phyloP scores from a whole-genome alignment of 1,284 basidiomycete genomes.

The Ustilago curta region DNA sequence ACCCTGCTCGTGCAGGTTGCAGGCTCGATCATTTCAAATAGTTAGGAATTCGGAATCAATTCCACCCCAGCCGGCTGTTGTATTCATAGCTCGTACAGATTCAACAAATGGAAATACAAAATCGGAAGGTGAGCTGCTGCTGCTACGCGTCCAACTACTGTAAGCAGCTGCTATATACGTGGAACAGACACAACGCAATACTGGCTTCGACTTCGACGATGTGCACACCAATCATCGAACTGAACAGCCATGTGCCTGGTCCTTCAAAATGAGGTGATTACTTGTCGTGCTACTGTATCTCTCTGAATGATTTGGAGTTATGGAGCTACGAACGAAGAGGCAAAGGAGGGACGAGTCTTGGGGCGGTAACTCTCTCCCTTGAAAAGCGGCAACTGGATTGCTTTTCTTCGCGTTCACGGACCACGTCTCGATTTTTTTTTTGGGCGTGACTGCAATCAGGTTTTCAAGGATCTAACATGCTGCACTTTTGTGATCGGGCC shows the following conservation, averaged over 20 bases:
- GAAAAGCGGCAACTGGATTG: neutral
- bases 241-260: too few relatives aligned
- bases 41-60: neutral
- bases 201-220: neutral
- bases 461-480: constrained; percentile 5
- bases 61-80: neutral
- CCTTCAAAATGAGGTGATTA: too few relatives aligned
- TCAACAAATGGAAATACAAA: neutral
- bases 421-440: constrained; percentile 23
- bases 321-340: too few relatives aligned
- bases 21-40: constrained; percentile 7
- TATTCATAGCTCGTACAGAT: neutral
- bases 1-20: constrained; percentile 6
- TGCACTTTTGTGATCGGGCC: constrained; percentile 34
- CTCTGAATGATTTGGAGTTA: neutral
- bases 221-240: too few relatives aligned
- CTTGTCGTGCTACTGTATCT: too few relatives aligned
- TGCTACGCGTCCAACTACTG: constrained; percentile 4
- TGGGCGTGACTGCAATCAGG: neutral
- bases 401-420: constrained; percentile 33
- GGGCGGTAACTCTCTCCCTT: neutral
- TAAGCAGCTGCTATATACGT: neutral
- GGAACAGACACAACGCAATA: neutral
- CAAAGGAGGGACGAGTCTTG: neutral
- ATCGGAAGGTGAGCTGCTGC: neutral